A percentile compares a stretch with the other conserved stretches of the same genome.
Evolutionary conservation across 106 monocot species (phyloP).

Genomic region (Chionographis japonica): DNA sequence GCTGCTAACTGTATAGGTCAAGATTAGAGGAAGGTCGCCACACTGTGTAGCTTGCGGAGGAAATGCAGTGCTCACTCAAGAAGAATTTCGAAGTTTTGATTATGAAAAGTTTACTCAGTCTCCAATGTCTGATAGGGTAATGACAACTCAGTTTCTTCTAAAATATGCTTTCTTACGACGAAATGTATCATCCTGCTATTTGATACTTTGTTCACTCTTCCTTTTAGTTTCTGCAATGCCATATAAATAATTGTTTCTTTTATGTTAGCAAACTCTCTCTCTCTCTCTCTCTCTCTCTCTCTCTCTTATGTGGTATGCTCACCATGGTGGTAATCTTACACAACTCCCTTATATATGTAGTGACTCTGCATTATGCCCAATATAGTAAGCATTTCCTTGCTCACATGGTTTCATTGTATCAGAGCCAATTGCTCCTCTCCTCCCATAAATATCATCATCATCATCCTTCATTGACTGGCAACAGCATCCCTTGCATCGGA

Average conservation of each 20-base stretch:
- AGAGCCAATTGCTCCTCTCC: too few species aligned
- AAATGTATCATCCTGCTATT: neutral
- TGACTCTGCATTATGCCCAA: too few species aligned
- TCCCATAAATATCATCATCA: too few species aligned
- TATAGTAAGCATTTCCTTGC: too few species aligned
- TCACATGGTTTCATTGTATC: neutral
- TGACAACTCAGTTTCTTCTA: neutral
- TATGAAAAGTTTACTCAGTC: conserved; percentile 96
- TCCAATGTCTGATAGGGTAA: conserved; percentile 85
- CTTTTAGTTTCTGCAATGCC: neutral
- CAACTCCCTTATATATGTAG: too few species aligned
- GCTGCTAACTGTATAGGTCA: conserved; percentile 56
- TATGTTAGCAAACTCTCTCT: too few species aligned
- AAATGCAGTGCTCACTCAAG: conserved; percentile 48
- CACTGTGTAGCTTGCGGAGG: conserved; percentile 76
- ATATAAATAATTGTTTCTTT: neutral
- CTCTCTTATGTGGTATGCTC: neutral
- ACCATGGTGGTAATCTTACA: neutral
- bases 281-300: neutral
- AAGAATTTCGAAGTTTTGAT: conserved; percentile 72
- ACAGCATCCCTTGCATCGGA: too few species aligned
- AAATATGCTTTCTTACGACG: neutral
- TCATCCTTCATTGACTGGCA: too few species aligned
- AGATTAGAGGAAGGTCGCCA: conserved; percentile 74
- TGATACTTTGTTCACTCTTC: neutral